These are phyloP conservation scores for Clavulina sp. DNA, from an alignment of 768 basidiomycete genomes.

Conservation along the genomic window DNA sequence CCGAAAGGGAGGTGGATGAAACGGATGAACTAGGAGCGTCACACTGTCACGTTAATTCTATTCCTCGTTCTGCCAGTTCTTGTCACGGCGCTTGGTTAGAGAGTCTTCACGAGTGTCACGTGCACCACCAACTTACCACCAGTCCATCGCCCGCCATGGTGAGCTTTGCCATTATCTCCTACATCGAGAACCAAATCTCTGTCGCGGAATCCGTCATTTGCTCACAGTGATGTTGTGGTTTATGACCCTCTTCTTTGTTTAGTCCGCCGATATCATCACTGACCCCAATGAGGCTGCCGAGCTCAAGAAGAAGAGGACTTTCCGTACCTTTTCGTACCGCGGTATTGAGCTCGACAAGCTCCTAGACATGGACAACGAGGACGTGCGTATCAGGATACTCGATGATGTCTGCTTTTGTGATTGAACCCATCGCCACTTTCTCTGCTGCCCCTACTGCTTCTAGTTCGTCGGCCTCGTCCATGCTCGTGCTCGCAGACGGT, in stretches of 20 bases:
- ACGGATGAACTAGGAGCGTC: background rate
- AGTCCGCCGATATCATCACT: slow-evolving; percentile 65
- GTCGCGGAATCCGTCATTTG: too few relatives aligned
- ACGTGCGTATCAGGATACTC: slow-evolving; percentile 44
- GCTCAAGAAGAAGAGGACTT: slow-evolving; percentile 96
- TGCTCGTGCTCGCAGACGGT: slow-evolving; percentile 94
- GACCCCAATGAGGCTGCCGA: slow-evolving; percentile 90
- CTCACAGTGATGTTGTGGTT: background rate
- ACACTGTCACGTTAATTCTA: too few relatives aligned
- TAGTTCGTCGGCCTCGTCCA: slow-evolving; percentile 61
- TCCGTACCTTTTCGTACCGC: slow-evolving; percentile 98
- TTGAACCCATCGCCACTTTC: slow-evolving; percentile 16
- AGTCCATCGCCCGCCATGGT: background rate
- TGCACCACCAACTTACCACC: background rate
- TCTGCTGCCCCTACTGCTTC: slow-evolving; percentile 1
- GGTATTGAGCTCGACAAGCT: slow-evolving; percentile 97
- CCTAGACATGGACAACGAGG: slow-evolving; percentile 88
- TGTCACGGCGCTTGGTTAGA: too few relatives aligned
- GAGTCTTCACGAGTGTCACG: too few relatives aligned
- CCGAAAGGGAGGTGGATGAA: background rate
- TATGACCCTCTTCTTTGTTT: slow-evolving; percentile 7
- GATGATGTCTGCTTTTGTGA: too few relatives aligned
- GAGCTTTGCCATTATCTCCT: background rate
- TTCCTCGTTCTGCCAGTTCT: too few relatives aligned
- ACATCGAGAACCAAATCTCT: background rate